Percentiles rank a stretch among this genome's conserved stretches.
Conservation (phyloP, 352 stramenopile genomes). For the Globisporangium megalacanthum region DNA sequence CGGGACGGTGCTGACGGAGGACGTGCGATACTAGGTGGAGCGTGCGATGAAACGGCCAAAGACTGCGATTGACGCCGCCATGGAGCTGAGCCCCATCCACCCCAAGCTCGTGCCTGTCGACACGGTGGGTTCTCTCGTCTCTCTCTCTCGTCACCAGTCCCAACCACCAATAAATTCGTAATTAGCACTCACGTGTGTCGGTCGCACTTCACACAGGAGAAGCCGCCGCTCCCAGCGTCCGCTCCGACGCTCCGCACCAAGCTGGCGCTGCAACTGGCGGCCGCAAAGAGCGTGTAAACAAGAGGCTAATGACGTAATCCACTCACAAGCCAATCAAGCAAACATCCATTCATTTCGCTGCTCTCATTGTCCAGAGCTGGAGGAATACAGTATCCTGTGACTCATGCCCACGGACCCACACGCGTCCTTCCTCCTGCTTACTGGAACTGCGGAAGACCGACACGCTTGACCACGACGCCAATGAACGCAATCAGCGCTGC, state of each 20-base stretch:
- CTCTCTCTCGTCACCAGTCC: neutral
- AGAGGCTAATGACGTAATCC: neutral
- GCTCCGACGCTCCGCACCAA: constrained; percentile 36
- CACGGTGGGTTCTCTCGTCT: constrained; percentile 25
- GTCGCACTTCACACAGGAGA: constrained; percentile 8
- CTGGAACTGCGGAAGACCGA: neutral
- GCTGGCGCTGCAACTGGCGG: constrained; percentile 32
- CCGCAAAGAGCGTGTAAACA: constrained; percentile 32
- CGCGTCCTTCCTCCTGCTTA: constrained; percentile 7
- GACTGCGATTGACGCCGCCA: constrained; percentile 60
- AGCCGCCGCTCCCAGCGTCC: constrained; percentile 4
- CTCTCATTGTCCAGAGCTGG: no score
- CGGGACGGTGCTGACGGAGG: neutral
- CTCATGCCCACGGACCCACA: no score
- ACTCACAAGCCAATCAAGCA: no score
- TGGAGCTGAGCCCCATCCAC: constrained; percentile 52
- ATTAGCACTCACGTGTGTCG: neutral
- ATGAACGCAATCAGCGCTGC: constrained; percentile 2
- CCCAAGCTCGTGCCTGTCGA: constrained; percentile 20
- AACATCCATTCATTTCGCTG: no score
- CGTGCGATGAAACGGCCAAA: constrained; percentile 74
- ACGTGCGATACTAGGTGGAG: constrained; percentile 36
- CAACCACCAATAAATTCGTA: neutral
- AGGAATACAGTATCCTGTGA: no score
- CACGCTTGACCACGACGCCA: neutral